Evolutionary conservation across 257 asterid species (phyloP).

Genomic region (Solanum lignicaule): DNA sequence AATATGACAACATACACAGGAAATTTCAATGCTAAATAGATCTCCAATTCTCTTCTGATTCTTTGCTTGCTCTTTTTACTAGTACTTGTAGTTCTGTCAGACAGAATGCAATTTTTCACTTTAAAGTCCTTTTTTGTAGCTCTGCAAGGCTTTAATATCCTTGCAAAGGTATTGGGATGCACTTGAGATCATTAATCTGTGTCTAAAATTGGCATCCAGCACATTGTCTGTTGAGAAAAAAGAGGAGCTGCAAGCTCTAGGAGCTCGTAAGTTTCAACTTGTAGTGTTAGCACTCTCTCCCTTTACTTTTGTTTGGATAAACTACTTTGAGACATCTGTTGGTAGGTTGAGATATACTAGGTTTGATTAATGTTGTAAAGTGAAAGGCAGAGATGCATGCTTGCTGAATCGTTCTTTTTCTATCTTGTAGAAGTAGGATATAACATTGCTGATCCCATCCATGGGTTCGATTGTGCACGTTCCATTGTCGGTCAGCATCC

Average conservation of each 20-base stretch:
- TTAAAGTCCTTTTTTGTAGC: slow-evolving; percentile 12
- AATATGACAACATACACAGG: neutral
- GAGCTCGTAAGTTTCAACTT: slow-evolving; percentile 60
- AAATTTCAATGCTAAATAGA: neutral
- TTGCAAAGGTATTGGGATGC: slow-evolving; percentile 67
- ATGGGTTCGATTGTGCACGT: slow-evolving; percentile 62
- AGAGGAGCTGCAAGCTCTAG: slow-evolving; percentile 62
- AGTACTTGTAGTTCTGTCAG: neutral
- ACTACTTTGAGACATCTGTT: neutral
- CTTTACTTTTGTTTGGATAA: neutral
- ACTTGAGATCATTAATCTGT: slow-evolving; percentile 52
- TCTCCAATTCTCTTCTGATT: neutral
- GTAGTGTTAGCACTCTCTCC: neutral
- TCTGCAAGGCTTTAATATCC: slow-evolving; percentile 67
- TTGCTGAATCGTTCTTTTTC: neutral
- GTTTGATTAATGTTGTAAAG: neutral
- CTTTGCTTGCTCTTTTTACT: neutral
- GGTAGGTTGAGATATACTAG: neutral
- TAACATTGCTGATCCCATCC: slow-evolving; percentile 56
- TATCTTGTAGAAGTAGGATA: slow-evolving; percentile 44
- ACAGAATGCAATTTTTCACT: neutral
- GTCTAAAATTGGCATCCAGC: slow-evolving; percentile 50
- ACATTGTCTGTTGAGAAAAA: slow-evolving; percentile 38
- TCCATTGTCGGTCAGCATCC: slow-evolving; percentile 55
- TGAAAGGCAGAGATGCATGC: neutral